These are phyloP conservation scores for Schoenoplectus triqueter DNA, from an alignment of 202 grass and related monocot genomes.

Conservation along the genomic window DNA sequence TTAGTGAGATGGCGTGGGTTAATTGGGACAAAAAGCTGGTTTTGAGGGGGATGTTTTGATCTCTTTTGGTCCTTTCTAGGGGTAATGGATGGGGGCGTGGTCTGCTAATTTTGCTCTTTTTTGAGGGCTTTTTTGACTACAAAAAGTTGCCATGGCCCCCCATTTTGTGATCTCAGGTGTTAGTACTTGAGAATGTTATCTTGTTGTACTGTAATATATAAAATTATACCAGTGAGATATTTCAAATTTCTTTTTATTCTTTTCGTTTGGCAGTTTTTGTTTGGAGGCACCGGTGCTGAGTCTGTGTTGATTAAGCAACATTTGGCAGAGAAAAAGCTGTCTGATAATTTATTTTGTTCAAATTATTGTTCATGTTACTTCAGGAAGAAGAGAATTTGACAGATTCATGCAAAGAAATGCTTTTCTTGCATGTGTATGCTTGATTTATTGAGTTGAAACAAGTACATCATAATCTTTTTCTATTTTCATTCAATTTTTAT, in stretches of 20 bases:
- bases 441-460: not conserved
- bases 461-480: not conserved
- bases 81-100: conserved; percentile 42
- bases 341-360: conserved; percentile 4
- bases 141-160: not conserved
- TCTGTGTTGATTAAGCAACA: conserved; percentile 24
- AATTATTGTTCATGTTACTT: conserved; percentile 8
- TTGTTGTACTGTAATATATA: conserved; percentile 11
- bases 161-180: conserved; percentile 26
- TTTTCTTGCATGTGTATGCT: not conserved
- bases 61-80: conserved; percentile 47
- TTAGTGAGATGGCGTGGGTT: conserved; percentile 34
- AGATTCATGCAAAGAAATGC: conserved; percentile 2
- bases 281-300: conserved; percentile 18
- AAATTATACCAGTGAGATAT: conserved; percentile 6
- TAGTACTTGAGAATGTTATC: conserved; percentile 24
- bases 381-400: not conserved
- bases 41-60: conserved; percentile 50
- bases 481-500: not conserved
- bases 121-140: conserved; percentile 58
- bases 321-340: not conserved
- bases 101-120: conserved; percentile 38
- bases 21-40: conserved; percentile 52
- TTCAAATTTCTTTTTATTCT: not conserved
- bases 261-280: conserved; percentile 30